Percentiles rank a stretch among this genome's conserved stretches.
phyloP scores from a whole-genome alignment of 192 early-diverging fungal genomes.

The Umbelopsis sp. region DNA sequence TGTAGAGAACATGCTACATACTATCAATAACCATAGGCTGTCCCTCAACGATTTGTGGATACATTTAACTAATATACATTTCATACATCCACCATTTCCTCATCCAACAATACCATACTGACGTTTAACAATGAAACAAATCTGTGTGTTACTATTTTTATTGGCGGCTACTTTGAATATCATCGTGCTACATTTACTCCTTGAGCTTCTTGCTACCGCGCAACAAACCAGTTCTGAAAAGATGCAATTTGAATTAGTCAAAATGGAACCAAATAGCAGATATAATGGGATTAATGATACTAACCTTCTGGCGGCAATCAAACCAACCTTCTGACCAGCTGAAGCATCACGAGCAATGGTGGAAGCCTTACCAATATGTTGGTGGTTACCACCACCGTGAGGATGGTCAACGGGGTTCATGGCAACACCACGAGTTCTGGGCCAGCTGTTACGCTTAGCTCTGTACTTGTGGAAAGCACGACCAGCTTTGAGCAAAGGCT shows the following conservation, averaged over 20 bases:
- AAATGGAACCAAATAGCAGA: too few relatives aligned
- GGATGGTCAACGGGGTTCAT: slow-evolving; percentile 97
- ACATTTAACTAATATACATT: too few relatives aligned
- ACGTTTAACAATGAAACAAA: slow-evolving; percentile 3
- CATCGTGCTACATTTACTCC: slow-evolving; percentile 50
- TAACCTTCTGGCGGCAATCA: slow-evolving; percentile 38
- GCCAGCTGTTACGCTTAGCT: slow-evolving; percentile 99
- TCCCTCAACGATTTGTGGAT: too few relatives aligned
- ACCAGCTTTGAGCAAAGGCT: slow-evolving; percentile 99
- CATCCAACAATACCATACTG: neutral
- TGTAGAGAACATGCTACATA: too few relatives aligned
- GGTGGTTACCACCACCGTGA: slow-evolving; percentile 99
- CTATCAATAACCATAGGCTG: too few relatives aligned
- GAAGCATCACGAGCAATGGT: slow-evolving; percentile 91
- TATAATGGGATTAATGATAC: neutral
- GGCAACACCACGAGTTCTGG: slow-evolving; percentile 99
- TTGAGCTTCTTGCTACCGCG: slow-evolving; percentile 98
- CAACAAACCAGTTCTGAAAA: slow-evolving; percentile 92
- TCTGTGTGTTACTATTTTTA: slow-evolving; percentile 14
- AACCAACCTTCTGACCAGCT: slow-evolving; percentile 94
- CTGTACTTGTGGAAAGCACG: slow-evolving; percentile 99
- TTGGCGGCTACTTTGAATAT: slow-evolving; percentile 12
- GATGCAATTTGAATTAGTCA: neutral
- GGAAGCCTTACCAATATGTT: slow-evolving; percentile 99
- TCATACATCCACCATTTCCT: too few relatives aligned